These are phyloP conservation scores for Ambrosiella cleistominuta DNA, from an alignment of 2,329 filamentous ascomycete species.

Conservation along the genomic window DNA sequence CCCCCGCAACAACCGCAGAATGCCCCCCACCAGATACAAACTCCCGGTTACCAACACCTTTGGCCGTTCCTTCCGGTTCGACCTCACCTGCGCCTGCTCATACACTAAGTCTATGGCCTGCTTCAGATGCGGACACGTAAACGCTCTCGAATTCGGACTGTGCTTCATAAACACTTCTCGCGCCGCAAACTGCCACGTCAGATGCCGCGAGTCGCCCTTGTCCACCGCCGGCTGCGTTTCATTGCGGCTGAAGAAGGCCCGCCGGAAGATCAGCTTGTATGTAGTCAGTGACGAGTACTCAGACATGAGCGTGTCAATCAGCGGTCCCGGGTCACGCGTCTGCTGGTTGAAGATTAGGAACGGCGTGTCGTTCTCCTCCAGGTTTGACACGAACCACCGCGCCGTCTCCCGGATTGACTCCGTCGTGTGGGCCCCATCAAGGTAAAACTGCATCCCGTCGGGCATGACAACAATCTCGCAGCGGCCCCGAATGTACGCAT, in stretches of 20 bases:
- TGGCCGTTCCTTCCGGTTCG: conserved; percentile 24
- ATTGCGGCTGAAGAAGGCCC: conserved; percentile 71
- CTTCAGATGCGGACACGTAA: conserved; percentile 49
- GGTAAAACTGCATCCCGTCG: conserved; percentile 48
- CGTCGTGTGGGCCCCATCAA: conserved; percentile 76
- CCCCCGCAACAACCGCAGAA: conserved; percentile 27
- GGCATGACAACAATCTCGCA: conserved; percentile 46
- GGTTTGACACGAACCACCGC: conserved; percentile 50
- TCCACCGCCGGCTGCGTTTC: conserved; percentile 20
- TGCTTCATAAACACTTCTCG: conserved; percentile 41
- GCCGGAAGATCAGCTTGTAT: conserved; percentile 37
- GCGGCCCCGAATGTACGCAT: conserved; percentile 54
- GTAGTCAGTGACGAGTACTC: conserved; percentile 29
- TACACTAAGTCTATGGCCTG: conserved; percentile 47
- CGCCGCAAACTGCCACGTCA: conserved; percentile 49
- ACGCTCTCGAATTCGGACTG: conserved; percentile 27
- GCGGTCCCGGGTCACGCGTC: conserved; percentile 52
- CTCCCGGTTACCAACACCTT: conserved; percentile 66
- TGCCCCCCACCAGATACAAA: conserved; percentile 64
- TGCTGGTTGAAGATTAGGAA: conserved; percentile 87
- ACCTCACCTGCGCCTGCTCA: conserved; percentile 17
- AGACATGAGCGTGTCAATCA: conserved; percentile 45
- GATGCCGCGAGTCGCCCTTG: conserved; percentile 22
- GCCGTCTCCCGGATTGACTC: conserved; percentile 66
- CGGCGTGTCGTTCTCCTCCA: conserved; percentile 20